A percentile compares a stretch with the other conserved stretches of the same genome.
phyloP scores from a whole-genome alignment of 495 filamentous ascomycete genomes.

The Penicillium pancosmium region DNA sequence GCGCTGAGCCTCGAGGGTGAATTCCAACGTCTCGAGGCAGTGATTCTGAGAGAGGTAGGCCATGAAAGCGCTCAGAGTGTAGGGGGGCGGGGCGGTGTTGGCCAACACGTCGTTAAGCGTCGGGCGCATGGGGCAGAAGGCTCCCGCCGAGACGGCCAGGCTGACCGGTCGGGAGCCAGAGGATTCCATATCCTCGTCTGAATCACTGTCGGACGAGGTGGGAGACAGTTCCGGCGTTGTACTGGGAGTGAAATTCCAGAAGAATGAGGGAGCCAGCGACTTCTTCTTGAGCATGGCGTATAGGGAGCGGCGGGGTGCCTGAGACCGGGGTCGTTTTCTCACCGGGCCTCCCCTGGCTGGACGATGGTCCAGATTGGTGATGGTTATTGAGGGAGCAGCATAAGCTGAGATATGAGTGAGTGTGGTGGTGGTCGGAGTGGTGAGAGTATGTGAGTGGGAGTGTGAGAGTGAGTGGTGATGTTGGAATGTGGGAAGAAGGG shows the following conservation, averaged over 20 bases:
- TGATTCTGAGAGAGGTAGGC: slow-evolving; percentile 98
- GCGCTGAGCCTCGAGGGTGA: slow-evolving; percentile 92
- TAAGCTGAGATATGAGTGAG: slow-evolving; percentile 3
- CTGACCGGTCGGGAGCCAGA: slow-evolving; percentile 62
- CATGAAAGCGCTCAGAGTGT: slow-evolving; percentile 92
- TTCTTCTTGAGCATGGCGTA: slow-evolving; percentile 57
- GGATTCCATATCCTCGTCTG: slow-evolving; percentile 58
- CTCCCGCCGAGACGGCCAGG: slow-evolving; percentile 61
- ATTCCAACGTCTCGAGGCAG: slow-evolving; percentile 95
- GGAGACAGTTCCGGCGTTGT: slow-evolving; percentile 50
- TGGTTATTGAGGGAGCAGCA: slow-evolving; percentile 14
- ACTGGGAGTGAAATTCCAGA: slow-evolving; percentile 44
- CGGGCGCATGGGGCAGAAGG: slow-evolving; percentile 74
- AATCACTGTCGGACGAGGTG: slow-evolving; percentile 51
- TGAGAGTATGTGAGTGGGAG: neutral
- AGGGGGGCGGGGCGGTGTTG: slow-evolving; percentile 84
- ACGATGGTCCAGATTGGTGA: slow-evolving; percentile 28
- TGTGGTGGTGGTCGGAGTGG: neutral
- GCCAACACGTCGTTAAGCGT: slow-evolving; percentile 85
- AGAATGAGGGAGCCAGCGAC: slow-evolving; percentile 45
- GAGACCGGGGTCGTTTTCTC: slow-evolving; percentile 29
- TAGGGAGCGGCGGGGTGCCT: slow-evolving; percentile 34
- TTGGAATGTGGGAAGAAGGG: neutral
- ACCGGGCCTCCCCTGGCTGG: slow-evolving; percentile 28
- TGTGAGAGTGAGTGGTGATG: neutral